Conservation (phyloP, 257 asterid genomes). For the Jaltomata sinuosa region DNA sequence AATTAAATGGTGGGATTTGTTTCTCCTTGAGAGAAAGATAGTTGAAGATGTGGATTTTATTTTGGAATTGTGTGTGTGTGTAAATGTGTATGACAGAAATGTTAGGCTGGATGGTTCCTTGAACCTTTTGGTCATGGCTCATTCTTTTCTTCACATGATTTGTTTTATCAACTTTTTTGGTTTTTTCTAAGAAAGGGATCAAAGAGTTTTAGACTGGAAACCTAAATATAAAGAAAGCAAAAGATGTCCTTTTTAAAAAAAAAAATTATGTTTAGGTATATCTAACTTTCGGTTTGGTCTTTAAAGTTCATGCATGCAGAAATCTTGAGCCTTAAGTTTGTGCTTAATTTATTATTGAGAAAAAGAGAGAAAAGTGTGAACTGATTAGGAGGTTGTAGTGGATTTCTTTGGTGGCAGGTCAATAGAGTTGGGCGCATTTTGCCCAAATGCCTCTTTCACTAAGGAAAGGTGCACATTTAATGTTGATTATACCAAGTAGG, state of each 20-base stretch:
- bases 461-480: background rate
- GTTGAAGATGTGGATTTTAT: constrained; percentile 12
- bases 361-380: background rate
- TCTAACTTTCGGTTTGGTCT: constrained; percentile 4
- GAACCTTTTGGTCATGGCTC: background rate
- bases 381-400: background rate
- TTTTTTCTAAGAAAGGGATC: background rate
- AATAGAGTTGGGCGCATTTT: background rate
- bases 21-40: background rate
- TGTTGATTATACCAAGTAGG: background rate
- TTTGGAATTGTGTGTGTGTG: background rate
- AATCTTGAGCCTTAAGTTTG: constrained; percentile 13
- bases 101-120: constrained; percentile 13
- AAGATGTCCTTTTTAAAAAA: background rate
- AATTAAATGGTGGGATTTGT: background rate
- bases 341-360: background rate
- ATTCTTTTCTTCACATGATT: constrained; percentile 8
- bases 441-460: background rate
- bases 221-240: background rate
- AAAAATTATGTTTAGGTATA: background rate
- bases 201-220: background rate
- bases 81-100: background rate
- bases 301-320: background rate
- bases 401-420: constrained; percentile 4
- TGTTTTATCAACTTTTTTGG: background rate